Conservation (phyloP, 164 flowering plant genomes). For the Dillenia suffruticosa region DNA sequence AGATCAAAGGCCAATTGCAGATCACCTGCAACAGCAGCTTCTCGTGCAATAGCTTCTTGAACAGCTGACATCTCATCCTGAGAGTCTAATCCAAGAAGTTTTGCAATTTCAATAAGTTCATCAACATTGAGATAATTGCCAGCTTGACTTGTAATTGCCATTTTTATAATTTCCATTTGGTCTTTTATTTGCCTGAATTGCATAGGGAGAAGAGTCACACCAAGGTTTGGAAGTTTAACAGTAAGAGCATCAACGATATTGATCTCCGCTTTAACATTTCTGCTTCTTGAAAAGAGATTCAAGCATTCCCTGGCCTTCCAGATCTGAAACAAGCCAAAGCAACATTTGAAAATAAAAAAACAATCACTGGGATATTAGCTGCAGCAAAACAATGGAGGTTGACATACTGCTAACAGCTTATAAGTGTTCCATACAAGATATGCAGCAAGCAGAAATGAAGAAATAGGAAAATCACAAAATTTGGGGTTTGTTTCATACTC, state of each 20-base stretch:
- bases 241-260: constrained; percentile 88
- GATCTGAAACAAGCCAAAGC: constrained; percentile 44
- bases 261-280: constrained; percentile 69
- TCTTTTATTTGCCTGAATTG: constrained; percentile 87
- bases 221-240: constrained; percentile 82
- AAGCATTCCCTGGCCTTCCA: constrained; percentile 99
- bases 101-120: constrained; percentile 82
- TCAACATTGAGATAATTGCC: constrained; percentile 91
- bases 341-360: background rate
- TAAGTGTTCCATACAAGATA: too few relatives aligned
- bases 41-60: constrained; percentile 96
- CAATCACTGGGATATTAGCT: background rate
- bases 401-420: too few relatives aligned
- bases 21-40: constrained; percentile 97
- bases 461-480: too few relatives aligned
- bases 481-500: too few relatives aligned
- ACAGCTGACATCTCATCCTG: constrained; percentile 72
- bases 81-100: constrained; percentile 88
- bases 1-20: constrained; percentile 90
- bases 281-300: constrained; percentile 73
- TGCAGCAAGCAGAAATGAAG: too few relatives aligned
- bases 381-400: background rate
- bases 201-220: constrained; percentile 89
- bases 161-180: constrained; percentile 85
- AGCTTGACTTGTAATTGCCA: constrained; percentile 78